These are phyloP conservation scores for Gryganskiella cystojenkinii DNA, from an alignment of 192 early-diverging fungal species.

Conservation along the genomic window DNA sequence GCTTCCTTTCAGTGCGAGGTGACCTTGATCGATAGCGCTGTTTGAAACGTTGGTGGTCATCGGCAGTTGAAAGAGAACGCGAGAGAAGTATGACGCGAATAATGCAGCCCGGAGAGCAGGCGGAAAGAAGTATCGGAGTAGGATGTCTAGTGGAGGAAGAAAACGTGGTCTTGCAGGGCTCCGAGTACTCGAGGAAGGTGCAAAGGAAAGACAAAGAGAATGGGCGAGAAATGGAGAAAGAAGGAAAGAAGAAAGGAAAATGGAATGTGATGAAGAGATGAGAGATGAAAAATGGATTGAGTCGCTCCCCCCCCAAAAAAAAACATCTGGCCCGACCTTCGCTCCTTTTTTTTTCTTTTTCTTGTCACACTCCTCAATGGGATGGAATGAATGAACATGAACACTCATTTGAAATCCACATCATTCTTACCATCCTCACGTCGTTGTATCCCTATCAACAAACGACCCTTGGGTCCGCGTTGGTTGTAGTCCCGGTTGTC, in stretches of 20 bases:
- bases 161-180: neutral
- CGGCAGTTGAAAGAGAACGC: neutral
- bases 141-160: neutral
- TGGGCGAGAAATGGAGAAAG: neutral
- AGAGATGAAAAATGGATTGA: neutral
- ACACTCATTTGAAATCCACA: too few species aligned
- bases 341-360: too few species aligned
- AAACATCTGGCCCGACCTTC: slow-evolving; percentile 4
- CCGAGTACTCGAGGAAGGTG: neutral
- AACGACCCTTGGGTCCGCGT: too few species aligned
- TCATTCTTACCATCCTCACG: too few species aligned
- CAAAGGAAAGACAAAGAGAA: neutral
- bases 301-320: too few species aligned
- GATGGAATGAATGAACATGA: too few species aligned
- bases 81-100: neutral
- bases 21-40: neutral
- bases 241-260: neutral
- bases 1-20: neutral
- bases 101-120: too few species aligned
- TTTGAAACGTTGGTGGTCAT: neutral
- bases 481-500: too few species aligned
- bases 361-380: too few species aligned
- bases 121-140: neutral
- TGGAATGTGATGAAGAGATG: neutral
- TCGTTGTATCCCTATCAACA: too few species aligned